Evolutionary conservation across 768 basidiomycete genomes (phyloP).

Genomic region (Naganishia friedmannii): DNA sequence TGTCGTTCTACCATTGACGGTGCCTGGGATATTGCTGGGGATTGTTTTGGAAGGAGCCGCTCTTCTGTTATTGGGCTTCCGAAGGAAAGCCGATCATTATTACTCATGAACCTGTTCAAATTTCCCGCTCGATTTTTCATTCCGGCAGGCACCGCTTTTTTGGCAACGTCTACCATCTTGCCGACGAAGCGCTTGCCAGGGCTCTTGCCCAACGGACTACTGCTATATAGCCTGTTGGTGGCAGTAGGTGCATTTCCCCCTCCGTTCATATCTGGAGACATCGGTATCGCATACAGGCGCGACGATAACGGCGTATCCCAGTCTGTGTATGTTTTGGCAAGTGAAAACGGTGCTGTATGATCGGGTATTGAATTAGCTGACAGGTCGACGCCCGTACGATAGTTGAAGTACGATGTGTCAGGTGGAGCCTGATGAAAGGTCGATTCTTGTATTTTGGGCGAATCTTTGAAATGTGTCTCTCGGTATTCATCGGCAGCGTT

Average conservation of each 20-base stretch:
- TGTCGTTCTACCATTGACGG: background rate
- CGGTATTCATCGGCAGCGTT: no score
- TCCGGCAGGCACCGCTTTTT: conserved; percentile 10
- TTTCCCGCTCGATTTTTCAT: conserved; percentile 6
- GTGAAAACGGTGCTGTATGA: background rate
- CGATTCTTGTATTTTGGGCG: background rate
- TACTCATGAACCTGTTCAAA: background rate
- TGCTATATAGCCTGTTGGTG: conserved; percentile 10
- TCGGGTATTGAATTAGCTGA: background rate
- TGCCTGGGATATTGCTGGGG: background rate
- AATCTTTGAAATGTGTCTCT: background rate
- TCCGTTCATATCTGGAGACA: background rate
- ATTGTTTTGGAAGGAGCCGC: background rate
- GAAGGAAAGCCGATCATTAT: background rate
- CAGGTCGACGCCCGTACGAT: background rate
- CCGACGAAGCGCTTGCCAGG: conserved; percentile 13
- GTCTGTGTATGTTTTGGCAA: conserved; percentile 16
- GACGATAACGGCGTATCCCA: background rate
- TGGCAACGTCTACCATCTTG: conserved; percentile 6
- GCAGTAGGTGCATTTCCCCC: background rate
- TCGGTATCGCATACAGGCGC: background rate
- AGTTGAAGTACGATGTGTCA: conserved; percentile 8
- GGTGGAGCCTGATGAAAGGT: background rate
- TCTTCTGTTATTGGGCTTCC: background rate
- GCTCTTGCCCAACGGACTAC: conserved; percentile 18